Base-by-base conservation (phyloP, 2,329 filamentous ascomycete genomes). In the Biscogniauxia sp. region DNA sequence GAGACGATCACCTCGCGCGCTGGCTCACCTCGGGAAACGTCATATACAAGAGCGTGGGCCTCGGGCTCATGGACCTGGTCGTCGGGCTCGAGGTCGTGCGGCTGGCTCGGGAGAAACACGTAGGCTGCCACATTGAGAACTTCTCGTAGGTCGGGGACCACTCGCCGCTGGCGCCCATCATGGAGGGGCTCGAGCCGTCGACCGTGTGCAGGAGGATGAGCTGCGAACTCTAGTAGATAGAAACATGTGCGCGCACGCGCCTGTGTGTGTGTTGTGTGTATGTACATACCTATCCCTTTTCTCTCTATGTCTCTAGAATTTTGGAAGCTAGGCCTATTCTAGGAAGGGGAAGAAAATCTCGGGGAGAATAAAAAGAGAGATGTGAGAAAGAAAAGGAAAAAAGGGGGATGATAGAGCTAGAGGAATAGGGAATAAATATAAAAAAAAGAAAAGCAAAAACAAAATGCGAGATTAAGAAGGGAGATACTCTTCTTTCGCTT, bases 41-140 rank as follows among this genome's bases (percentile, higher is more conserved):
- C 20, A 81, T 90, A 7, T 90, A 89, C 71, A 90, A 89, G 78
- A 86, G 84, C 62, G 87, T 90, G 0, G 87, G 87, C 0, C 72
- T 89, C 54, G 87, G 86, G 0, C 71, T 89, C 55, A 89, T 89
- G 86, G 87, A 90, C 67, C 72, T 90, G 20, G 81, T 84, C 1
- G 82, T 88, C 1, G 87, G 86, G 15, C 79, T 80, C 66, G 82
- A 87, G 58, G 64, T 90, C 54, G 72, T 89, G 19, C 75, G 79
- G 61, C 71, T 88, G 63, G 87, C 87, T 1, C 77, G 77, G 51
- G 75, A 80, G 56, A 86, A 80, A 72, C 77, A 79, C 0, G 72
- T 88, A 11, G 87, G 87, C 6, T 82, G 77, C 8, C 75, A 75
- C 7, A 74, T 89, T 25, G 75, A 80, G 23, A 79, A 78, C 2